These are phyloP conservation scores for Tubosaeta sp. DNA, from an alignment of 768 basidiomycete species.

Conservation along the genomic window DNA sequence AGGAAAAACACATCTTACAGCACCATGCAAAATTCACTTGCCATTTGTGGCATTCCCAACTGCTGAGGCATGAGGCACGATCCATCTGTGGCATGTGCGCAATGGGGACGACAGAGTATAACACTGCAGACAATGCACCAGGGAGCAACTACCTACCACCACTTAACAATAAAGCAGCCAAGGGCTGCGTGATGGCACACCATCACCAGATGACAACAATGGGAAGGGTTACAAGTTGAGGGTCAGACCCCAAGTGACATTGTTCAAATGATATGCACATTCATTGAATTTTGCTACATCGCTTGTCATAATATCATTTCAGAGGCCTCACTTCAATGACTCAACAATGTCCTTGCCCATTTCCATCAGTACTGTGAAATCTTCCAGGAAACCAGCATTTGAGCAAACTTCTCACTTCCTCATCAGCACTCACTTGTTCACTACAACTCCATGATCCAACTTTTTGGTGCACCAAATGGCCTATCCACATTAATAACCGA, in stretches of 20 bases:
- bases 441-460: slow-evolving; percentile 20
- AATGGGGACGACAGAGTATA: too few relatives aligned
- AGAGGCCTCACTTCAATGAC: slow-evolving; percentile 15
- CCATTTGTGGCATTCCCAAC: too few relatives aligned
- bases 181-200: too few relatives aligned
- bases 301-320: slow-evolving; percentile 16
- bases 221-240: neutral
- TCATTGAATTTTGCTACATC: slow-evolving; percentile 4
- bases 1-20: too few relatives aligned
- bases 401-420: slow-evolving; percentile 24
- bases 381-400: slow-evolving; percentile 15
- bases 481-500: slow-evolving; percentile 36
- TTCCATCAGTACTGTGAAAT: slow-evolving; percentile 23
- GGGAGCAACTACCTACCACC: too few relatives aligned
- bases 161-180: too few relatives aligned
- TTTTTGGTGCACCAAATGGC: slow-evolving; percentile 34
- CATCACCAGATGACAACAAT: too few relatives aligned
- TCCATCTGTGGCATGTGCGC: too few relatives aligned
- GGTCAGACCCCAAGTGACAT: neutral
- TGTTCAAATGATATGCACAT: neutral
- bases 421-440: slow-evolving; percentile 33
- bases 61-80: too few relatives aligned
- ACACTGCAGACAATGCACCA: too few relatives aligned
- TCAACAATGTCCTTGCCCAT: slow-evolving; percentile 14
- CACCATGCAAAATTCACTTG: too few relatives aligned